Conservation (phyloP, 1,284 basidiomycete species). For the Sporisorium reilianum region DNA sequence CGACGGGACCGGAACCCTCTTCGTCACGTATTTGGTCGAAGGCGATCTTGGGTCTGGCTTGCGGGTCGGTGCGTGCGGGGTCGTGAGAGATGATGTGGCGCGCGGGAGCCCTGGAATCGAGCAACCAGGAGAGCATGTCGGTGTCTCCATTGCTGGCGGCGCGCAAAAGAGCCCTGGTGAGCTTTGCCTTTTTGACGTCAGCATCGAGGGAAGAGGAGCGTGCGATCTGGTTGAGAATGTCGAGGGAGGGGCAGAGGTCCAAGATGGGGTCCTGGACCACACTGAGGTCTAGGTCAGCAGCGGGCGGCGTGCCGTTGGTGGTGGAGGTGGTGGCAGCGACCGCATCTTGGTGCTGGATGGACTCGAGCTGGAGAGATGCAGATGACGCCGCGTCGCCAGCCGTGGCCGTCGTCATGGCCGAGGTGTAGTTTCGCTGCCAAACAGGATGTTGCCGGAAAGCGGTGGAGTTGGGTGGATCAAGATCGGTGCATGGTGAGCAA, state of each 20-base stretch:
- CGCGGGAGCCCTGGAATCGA: constrained; percentile 39
- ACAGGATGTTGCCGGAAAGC: background rate
- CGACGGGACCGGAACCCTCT: constrained; percentile 56
- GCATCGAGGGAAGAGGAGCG: constrained; percentile 15
- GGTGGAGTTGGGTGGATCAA: background rate
- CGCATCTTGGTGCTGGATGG: background rate
- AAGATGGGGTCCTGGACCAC: constrained; percentile 47
- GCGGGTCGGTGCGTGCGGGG: constrained; percentile 12
- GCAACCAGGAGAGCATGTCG: constrained; percentile 61
- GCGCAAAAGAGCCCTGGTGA: constrained; percentile 44
- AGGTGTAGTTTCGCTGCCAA: background rate
- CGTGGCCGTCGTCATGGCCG: background rate
- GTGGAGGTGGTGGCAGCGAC: background rate
- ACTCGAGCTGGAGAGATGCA: constrained; percentile 11
- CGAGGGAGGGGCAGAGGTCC: constrained; percentile 55
- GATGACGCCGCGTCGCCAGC: background rate
- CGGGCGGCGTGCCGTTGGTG: background rate
- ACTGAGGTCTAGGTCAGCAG: constrained; percentile 35
- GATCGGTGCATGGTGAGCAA: constrained; percentile 1
- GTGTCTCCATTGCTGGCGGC: constrained; percentile 57
- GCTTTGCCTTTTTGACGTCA: constrained; percentile 29
- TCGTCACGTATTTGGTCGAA: constrained; percentile 51
- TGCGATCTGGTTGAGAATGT: constrained; percentile 42
- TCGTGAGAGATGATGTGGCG: constrained; percentile 25
- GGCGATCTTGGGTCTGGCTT: constrained; percentile 16